These are phyloP conservation scores for Singerocomus rubriflavus DNA, from an alignment of 1,284 basidiomycete species.

Conservation along the genomic window DNA sequence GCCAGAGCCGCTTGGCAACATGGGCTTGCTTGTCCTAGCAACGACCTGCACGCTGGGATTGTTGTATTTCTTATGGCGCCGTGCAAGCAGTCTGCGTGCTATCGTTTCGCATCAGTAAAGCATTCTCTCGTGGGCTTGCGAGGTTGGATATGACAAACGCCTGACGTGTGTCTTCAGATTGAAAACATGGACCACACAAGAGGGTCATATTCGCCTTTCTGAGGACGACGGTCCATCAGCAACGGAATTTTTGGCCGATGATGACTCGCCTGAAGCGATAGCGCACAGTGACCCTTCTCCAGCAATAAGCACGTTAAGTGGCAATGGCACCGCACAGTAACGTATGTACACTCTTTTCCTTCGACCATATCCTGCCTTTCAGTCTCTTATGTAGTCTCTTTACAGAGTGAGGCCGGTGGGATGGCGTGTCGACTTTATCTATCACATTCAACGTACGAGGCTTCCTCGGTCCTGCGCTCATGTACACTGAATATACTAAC, in stretches of 20 bases:
- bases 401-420: constrained; percentile 1
- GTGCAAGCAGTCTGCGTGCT: constrained; percentile 52
- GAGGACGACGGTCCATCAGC: constrained; percentile 70
- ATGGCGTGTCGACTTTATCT: neutral
- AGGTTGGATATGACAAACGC: neutral
- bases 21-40: constrained; percentile 53
- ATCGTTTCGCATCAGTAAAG: constrained; percentile 66
- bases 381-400: neutral
- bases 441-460: neutral
- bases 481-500: neutral
- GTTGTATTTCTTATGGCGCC: constrained; percentile 65
- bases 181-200: constrained; percentile 51
- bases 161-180: constrained; percentile 41
- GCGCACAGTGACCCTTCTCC: constrained; percentile 33
- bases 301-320: neutral
- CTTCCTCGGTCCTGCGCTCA: neutral
- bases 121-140: constrained; percentile 7
- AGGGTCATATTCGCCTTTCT: constrained; percentile 66
- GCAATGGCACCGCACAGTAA: constrained; percentile 5
- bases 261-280: constrained; percentile 38
- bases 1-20: constrained; percentile 61
- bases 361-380: neutral
- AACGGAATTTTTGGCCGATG: constrained; percentile 59
- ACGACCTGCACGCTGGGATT: constrained; percentile 58
- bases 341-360: neutral